Conservation (phyloP, 2,329 filamentous ascomycete genomes). For the Paecilomyces niveus region DNA sequence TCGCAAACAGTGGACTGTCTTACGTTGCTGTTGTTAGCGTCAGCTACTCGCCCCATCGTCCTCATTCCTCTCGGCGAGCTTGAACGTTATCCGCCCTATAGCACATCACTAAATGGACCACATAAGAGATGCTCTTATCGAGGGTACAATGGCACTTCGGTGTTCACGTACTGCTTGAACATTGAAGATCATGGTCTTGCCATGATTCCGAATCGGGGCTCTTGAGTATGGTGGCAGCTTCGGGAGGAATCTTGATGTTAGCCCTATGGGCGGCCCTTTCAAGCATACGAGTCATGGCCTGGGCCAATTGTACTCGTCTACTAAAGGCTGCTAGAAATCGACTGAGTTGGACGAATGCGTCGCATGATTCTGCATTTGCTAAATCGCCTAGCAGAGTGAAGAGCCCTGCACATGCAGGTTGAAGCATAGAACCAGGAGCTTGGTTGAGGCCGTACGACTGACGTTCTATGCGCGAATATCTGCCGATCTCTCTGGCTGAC, state of each 20-base stretch:
- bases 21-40: not conserved
- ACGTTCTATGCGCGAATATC: conserved; percentile 19
- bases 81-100: not conserved
- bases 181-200: not conserved
- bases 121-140: not conserved
- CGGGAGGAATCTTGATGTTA: conserved; percentile 13
- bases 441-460: conserved; percentile 21
- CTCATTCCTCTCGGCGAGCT: not conserved
- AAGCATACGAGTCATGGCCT: conserved; percentile 16
- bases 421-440: conserved; percentile 20
- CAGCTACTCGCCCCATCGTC: not conserved
- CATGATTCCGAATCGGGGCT: not conserved
- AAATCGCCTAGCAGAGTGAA: conserved; percentile 14
- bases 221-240: conserved; percentile 13
- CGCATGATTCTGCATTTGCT: conserved; percentile 13
- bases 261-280: conserved; percentile 9
- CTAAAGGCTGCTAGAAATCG: conserved; percentile 18
- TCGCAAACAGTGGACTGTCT: not conserved
- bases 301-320: conserved; percentile 15
- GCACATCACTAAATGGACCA: not conserved
- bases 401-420: conserved; percentile 15
- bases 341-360: conserved; percentile 22
- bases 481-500: conserved; percentile 17
- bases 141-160: not conserved
- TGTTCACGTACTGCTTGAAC: conserved; percentile 1